Evolutionary conservation across 306 rosid genomes (phyloP).

Genomic region (Quercus aquifolioides): DNA sequence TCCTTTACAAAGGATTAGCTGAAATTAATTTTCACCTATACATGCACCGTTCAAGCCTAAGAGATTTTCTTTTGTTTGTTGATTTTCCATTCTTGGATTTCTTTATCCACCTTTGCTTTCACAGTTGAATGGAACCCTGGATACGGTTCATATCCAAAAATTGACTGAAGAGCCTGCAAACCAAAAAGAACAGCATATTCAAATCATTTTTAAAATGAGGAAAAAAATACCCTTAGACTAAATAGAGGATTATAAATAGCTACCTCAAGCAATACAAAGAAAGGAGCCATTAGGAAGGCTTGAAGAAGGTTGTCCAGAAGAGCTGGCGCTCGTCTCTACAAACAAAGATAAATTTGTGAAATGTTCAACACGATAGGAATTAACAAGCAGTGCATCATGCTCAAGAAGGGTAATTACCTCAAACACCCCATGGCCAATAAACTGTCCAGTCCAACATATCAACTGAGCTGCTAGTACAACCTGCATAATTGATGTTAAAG

Average conservation of each 20-base stretch:
- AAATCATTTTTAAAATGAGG: neutral
- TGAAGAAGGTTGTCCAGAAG: slow-evolving; percentile 79
- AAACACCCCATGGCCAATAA: slow-evolving; percentile 85
- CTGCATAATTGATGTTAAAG: slow-evolving; percentile 33
- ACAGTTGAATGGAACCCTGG: slow-evolving; percentile 66
- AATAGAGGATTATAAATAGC: slow-evolving; percentile 1
- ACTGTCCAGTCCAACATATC: slow-evolving; percentile 84
- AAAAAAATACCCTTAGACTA: neutral
- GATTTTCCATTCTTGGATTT: slow-evolving; percentile 62
- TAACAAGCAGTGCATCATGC: neutral
- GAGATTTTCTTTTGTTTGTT: slow-evolving; percentile 56
- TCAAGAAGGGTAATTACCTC: slow-evolving; percentile 51
- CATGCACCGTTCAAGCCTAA: slow-evolving; percentile 11
- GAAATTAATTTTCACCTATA: neutral
- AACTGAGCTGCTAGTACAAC: slow-evolving; percentile 71
- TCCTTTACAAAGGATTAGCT: slow-evolving; percentile 1
- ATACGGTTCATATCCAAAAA: slow-evolving; percentile 76
- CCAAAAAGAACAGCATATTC: slow-evolving; percentile 7
- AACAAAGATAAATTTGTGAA: neutral
- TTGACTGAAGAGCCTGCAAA: slow-evolving; percentile 49
- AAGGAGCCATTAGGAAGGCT: slow-evolving; percentile 90
- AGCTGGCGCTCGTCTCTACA: slow-evolving; percentile 93
- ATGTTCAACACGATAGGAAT: slow-evolving; percentile 4
- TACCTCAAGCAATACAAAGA: slow-evolving; percentile 79
- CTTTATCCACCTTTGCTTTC: slow-evolving; percentile 48